These are phyloP conservation scores for Madurella mycetomatis DNA, from an alignment of 2,329 filamentous ascomycete genomes.

Conservation along the genomic window DNA sequence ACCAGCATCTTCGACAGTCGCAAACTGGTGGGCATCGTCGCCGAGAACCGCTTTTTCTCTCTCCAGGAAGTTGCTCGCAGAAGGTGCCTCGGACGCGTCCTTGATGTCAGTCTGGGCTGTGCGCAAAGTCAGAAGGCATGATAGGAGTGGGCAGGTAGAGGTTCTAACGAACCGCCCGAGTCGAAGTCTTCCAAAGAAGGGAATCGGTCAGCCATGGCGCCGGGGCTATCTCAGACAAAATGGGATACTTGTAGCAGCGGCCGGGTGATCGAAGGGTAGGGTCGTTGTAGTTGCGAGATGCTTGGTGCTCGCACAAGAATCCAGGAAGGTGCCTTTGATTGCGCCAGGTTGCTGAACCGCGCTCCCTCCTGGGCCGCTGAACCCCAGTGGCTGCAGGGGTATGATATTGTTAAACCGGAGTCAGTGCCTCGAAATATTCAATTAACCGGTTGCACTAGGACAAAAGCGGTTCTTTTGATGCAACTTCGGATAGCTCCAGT, in stretches of 20 bases:
- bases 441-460: constrained; percentile 6
- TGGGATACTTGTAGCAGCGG: not conserved
- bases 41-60: constrained; percentile 87
- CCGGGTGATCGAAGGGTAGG: not conserved
- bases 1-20: constrained; percentile 66
- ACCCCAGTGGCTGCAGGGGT: constrained; percentile 5
- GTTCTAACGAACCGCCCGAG: constrained; percentile 48
- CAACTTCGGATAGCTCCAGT: constrained; percentile 16
- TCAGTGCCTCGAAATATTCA: constrained; percentile 1
- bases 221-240: not conserved
- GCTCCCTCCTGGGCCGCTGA: constrained; percentile 7
- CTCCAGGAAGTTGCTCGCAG: constrained; percentile 79
- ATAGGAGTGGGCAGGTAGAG: constrained; percentile 6
- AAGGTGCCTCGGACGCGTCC: constrained; percentile 53
- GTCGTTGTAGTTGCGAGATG: not conserved
- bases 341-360: constrained; percentile 21
- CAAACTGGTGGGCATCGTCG: constrained; percentile 89
- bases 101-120: constrained; percentile 65
- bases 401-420: constrained; percentile 6
- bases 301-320: constrained; percentile 1
- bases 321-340: constrained; percentile 13
- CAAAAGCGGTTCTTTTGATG: constrained; percentile 12
- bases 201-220: constrained; percentile 70
- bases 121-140: constrained; percentile 16
- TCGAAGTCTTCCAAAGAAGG: constrained; percentile 77